Evolutionary conservation across 805 yeast species (phyloP).

Genomic region (Debaryomyces tyrocola): DNA sequence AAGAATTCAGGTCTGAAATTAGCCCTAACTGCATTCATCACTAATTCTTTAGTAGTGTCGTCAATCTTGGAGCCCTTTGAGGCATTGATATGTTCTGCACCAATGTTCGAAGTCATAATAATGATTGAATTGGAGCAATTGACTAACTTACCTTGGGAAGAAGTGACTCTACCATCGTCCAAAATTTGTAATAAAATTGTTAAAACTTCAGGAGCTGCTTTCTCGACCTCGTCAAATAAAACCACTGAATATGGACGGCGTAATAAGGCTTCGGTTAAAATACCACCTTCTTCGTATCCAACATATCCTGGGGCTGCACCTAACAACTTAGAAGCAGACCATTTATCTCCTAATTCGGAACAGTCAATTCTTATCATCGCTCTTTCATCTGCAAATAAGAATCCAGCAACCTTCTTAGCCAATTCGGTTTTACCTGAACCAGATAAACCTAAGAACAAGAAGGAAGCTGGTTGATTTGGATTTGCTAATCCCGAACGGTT

Average conservation of each 20-base stretch:
- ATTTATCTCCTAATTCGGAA: slow-evolving; percentile 92
- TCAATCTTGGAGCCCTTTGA: slow-evolving; percentile 65
- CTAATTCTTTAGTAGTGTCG: slow-evolving; percentile 68
- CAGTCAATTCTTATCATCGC: slow-evolving; percentile 98
- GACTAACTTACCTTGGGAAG: slow-evolving; percentile 90
- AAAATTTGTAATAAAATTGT: slow-evolving; percentile 88
- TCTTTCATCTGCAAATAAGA: slow-evolving; percentile 91
- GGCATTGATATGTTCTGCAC: slow-evolving; percentile 84
- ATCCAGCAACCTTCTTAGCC: slow-evolving; percentile 95
- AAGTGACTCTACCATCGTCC: slow-evolving; percentile 95
- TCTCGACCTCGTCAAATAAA: slow-evolving; percentile 95
- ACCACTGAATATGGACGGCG: slow-evolving; percentile 96
- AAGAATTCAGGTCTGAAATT: slow-evolving; percentile 98
- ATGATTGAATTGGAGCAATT: slow-evolving; percentile 91
- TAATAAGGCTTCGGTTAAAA: slow-evolving; percentile 86
- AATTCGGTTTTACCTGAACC: slow-evolving; percentile 99
- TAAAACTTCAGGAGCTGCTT: slow-evolving; percentile 97
- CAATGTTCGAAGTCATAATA: slow-evolving; percentile 96
- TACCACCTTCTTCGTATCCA: slow-evolving; percentile 97
- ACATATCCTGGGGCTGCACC: slow-evolving; percentile 97
- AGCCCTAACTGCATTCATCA: slow-evolving; percentile 77
- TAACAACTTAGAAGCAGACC: slow-evolving; percentile 89
- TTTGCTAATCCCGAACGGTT: slow-evolving; percentile 93
- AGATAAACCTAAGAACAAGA: slow-evolving; percentile 89
- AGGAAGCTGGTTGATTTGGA: slow-evolving; percentile 95